phyloP scores from a whole-genome alignment of 2,329 filamentous ascomycete genomes.

The Talaromyces sp. region DNA sequence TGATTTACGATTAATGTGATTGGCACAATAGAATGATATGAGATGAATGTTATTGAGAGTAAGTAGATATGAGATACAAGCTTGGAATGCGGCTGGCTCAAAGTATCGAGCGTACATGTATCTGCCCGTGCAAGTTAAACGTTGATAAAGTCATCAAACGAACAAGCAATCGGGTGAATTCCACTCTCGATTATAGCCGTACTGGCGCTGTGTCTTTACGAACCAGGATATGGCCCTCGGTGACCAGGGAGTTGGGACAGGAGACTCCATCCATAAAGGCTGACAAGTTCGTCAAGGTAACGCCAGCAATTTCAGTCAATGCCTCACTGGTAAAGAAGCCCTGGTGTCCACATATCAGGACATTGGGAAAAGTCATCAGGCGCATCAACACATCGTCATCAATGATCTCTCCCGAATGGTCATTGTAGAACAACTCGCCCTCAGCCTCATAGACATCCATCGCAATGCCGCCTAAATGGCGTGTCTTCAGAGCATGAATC shows the following conservation, averaged over 20 bases:
- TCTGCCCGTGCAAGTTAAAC: too few species aligned
- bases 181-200: constrained; percentile 22
- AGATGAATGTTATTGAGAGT: too few species aligned
- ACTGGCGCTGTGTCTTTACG: constrained; percentile 31
- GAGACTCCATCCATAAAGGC: constrained; percentile 31
- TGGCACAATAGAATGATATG: too few species aligned
- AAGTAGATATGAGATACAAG: too few species aligned
- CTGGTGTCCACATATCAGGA: constrained; percentile 68
- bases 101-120: too few species aligned
- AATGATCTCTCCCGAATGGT: constrained; percentile 66
- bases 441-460: constrained; percentile 72
- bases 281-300: constrained; percentile 60
- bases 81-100: too few species aligned
- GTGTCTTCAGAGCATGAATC: constrained; percentile 62
- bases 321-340: constrained; percentile 71
- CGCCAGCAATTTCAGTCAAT: constrained; percentile 63
- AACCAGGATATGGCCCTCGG: constrained; percentile 32
- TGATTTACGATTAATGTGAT: too few species aligned
- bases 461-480: constrained; percentile 63
- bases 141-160: too few species aligned
- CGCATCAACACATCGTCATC: constrained; percentile 68
- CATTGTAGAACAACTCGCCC: constrained; percentile 62
- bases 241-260: constrained; percentile 35
- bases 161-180: background rate
- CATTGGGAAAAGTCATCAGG: constrained; percentile 69